Percentiles rank a stretch among this genome's conserved stretches.
Conservation (phyloP, 139 green algal genomes). For the Medakamo hakoo region DNA sequence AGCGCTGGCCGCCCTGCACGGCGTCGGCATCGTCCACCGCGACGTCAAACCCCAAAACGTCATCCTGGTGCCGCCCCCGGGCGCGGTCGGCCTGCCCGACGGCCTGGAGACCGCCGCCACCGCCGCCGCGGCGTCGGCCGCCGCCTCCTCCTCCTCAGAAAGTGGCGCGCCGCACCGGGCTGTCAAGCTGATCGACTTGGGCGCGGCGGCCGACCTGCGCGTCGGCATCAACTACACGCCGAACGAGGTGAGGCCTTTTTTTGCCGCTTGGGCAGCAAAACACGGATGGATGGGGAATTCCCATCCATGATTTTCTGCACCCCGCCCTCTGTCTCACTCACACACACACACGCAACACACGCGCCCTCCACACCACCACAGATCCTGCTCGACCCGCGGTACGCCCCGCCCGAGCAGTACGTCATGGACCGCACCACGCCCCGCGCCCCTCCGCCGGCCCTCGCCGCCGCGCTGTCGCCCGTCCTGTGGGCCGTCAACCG, state of each 20-base stretch:
- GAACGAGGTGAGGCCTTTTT: no score
- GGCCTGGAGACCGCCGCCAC: conserved; percentile 36
- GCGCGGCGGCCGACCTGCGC: conserved; percentile 72
- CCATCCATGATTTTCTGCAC: no score
- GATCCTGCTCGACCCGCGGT: conserved; percentile 81
- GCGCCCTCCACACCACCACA: no score
- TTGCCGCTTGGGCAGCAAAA: no score
- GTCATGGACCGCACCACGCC: conserved; percentile 57
- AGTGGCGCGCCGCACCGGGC: conserved; percentile 15
- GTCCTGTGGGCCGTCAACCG: conserved; percentile 73
- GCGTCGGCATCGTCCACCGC: conserved; percentile 64
- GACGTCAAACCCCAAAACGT: conserved; percentile 87
- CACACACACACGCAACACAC: no score
- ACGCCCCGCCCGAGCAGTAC: conserved; percentile 83
- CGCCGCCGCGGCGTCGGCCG: conserved; percentile 7
- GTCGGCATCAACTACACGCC: conserved; percentile 87
- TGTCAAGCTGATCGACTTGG: conserved; percentile 84
- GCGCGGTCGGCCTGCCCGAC: no score
- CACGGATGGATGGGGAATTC: no score
- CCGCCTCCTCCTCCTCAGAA: neutral
- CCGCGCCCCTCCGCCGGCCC: conserved; percentile 39
- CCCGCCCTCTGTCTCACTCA: no score
- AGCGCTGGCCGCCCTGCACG: conserved; percentile 15
- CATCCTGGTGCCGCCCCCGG: conserved; percentile 41
- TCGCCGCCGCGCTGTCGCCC: conserved; percentile 68